Evolutionary conservation across 2,329 filamentous ascomycete genomes (phyloP), one percentile per base, ranked within the genome.

Genomic region (Neoascochyta sp.): DNA sequence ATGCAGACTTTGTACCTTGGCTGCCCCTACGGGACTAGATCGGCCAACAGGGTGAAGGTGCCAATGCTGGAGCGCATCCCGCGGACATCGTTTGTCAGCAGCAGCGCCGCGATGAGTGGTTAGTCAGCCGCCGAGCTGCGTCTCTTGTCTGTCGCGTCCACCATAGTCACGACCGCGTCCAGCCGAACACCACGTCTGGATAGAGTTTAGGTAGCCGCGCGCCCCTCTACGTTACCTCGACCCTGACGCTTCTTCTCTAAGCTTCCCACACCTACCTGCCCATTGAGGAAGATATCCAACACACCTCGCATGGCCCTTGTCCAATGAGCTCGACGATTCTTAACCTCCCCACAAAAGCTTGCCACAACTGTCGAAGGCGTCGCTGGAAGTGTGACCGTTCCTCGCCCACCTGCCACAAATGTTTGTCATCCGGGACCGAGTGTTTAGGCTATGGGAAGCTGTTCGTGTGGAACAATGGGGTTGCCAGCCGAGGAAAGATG

Each of bases 301-400:
- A 59, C 22, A 34, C 24, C 43, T 43, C 42, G 54, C 55, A 60
- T 60, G 48, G 44, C 32, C 38, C 33, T 41, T 43, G 43, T 45
- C 51, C 52, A 53, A 62, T 61, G 57, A 51, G 42, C 39, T 34
- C 44, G 28, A 43, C 50, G 34, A 39, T 48, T 20, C 39, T 60
- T 24, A 47, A 46, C 20, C 46, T 57, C 11, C 56, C 60, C 17
- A 56, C 59, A 20, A 60, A 62, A 54, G 49, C 71, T 38, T 81
- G 77, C 57, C 75, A 80, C 60, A 80, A 78, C 60, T 81, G 77
- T 59, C 75, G 76, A 37, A 71, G 70, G 34, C 71, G 70, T 50
- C 72, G 78, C 44, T 69, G 76, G 54, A 74, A 76, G 49, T 81
- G 78, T 57, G 78, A 81, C 58, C 69, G 73, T 37, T 79, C 76